phyloP scores from a whole-genome alignment of 1,139 yeast species.

The Arxiozyma bovina region DNA sequence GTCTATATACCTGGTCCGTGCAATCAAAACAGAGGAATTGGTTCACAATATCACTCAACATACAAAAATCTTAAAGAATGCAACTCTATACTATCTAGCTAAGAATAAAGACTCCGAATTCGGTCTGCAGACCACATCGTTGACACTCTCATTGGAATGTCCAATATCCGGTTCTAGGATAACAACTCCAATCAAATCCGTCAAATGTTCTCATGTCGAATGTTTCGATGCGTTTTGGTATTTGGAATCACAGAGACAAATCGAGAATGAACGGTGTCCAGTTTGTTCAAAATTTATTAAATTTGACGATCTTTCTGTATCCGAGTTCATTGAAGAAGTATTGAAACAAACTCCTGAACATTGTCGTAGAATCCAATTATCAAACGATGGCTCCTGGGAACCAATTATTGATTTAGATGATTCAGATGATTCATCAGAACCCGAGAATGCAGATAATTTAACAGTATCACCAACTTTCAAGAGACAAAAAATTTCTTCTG shows the following conservation, averaged over 20 bases:
- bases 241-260: constrained; percentile 49
- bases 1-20: neutral
- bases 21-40: neutral
- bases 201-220: constrained; percentile 55
- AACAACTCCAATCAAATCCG: constrained; percentile 51
- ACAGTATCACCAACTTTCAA: neutral
- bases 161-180: constrained; percentile 58
- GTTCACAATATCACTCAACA: constrained; percentile 18
- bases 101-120: constrained; percentile 24
- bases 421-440: constrained; percentile 1
- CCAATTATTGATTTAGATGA: constrained; percentile 12
- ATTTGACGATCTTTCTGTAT: constrained; percentile 47
- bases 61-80: constrained; percentile 41
- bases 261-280: constrained; percentile 65
- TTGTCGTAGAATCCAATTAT: constrained; percentile 47
- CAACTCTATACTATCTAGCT: constrained; percentile 39
- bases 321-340: constrained; percentile 52
- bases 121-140: constrained; percentile 33
- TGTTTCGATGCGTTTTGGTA: constrained; percentile 63
- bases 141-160: constrained; percentile 51
- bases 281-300: constrained; percentile 42
- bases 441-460: neutral
- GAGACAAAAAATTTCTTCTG: neutral
- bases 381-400: constrained; percentile 54
- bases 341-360: constrained; percentile 38